Conservation (phyloP, 2,329 filamentous ascomycete genomes). For the Elsinoe australis region DNA sequence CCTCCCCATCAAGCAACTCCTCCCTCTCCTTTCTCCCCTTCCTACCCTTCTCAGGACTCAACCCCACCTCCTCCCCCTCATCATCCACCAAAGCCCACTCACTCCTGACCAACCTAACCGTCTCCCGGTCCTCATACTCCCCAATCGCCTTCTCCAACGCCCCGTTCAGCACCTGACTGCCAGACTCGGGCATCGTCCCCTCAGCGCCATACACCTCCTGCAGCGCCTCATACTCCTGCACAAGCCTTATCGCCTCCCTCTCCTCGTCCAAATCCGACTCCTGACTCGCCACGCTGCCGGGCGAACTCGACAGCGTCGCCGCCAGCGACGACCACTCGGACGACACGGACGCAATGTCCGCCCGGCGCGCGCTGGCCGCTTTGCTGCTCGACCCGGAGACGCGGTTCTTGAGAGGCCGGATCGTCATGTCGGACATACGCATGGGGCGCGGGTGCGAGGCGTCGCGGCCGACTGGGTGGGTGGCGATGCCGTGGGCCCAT, state of each 20-base stretch:
- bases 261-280: neutral
- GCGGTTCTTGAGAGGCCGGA: neutral
- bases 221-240: conserved; percentile 3
- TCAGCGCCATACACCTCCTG: conserved; percentile 10
- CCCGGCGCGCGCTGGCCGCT: neutral
- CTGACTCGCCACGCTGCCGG: conserved; percentile 32
- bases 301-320: neutral
- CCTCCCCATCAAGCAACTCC: conserved; percentile 29
- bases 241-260: neutral
- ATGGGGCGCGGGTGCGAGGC: conserved; percentile 25
- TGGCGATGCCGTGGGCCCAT: conserved; percentile 40
- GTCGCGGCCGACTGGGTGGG: conserved; percentile 24
- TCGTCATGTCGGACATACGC: conserved; percentile 8
- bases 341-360: conserved; percentile 33
- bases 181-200: conserved; percentile 23
- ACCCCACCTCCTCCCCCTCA: conserved; percentile 29
- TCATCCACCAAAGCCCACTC: conserved; percentile 51
- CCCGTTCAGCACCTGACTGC: conserved; percentile 50
- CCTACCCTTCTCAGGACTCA: conserved; percentile 29
- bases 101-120: conserved; percentile 52
- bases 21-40: conserved; percentile 31
- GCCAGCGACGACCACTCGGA: conserved; percentile 18
- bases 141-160: conserved; percentile 52
- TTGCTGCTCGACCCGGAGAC: conserved; percentile 8
- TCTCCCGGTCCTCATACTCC: conserved; percentile 53